Conservation (phyloP, 1,284 basidiomycete species). For the Neonothopanus nambi region DNA sequence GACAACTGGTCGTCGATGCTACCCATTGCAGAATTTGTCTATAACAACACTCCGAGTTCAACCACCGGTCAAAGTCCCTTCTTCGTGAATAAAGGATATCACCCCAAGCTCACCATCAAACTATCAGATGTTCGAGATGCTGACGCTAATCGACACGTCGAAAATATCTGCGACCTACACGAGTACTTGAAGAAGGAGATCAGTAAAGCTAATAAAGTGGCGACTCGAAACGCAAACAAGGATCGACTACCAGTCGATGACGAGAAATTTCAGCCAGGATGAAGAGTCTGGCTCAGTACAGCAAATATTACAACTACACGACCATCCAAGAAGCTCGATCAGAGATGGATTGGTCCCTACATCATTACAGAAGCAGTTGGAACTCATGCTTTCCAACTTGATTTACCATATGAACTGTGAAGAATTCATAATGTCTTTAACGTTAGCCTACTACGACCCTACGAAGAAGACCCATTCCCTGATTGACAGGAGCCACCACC, state of each 20-base stretch:
- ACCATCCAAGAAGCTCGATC: conserved; percentile 16
- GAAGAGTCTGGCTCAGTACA: conserved; percentile 5
- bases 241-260: background rate
- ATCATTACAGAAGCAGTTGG: conserved; percentile 20
- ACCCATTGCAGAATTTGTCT: no score
- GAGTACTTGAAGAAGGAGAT: no score
- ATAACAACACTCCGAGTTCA: background rate
- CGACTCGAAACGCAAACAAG: background rate
- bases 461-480: conserved; percentile 8
- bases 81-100: conserved; percentile 10
- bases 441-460: conserved; percentile 16
- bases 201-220: background rate
- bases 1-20: no score
- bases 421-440: conserved; percentile 19
- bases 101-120: background rate
- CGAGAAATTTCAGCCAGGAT: background rate
- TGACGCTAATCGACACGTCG: background rate
- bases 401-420: conserved; percentile 10
- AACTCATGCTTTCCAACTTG: conserved; percentile 13
- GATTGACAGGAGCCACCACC: background rate
- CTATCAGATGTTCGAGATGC: background rate
- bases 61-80: conserved; percentile 2
- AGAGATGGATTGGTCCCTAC: conserved; percentile 13
- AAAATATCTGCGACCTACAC: background rate
- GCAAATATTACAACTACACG: conserved; percentile 9